phyloP scores from a whole-genome alignment of 805 yeast genomes.

The Zygoascus biomembranicola region DNA sequence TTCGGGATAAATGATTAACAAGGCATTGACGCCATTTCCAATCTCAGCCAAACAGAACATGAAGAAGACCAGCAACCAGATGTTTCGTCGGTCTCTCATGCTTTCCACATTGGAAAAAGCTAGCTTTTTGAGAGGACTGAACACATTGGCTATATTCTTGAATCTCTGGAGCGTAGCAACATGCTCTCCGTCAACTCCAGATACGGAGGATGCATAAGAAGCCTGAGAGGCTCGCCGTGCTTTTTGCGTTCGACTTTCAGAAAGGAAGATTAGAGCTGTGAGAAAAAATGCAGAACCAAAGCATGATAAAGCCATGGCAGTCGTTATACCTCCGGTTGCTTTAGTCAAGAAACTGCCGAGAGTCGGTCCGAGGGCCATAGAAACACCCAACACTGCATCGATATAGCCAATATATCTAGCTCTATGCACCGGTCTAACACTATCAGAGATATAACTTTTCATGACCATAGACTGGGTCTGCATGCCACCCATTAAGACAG shows the following conservation, averaged over 20 bases:
- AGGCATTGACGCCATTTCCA: constrained; percentile 9
- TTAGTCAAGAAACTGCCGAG: constrained; percentile 17
- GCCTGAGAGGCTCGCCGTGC: not conserved
- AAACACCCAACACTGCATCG: constrained; percentile 14
- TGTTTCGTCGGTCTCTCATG: constrained; percentile 11
- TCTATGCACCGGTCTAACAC: constrained; percentile 52
- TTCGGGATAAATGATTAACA: constrained; percentile 23
- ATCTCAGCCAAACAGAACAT: constrained; percentile 10
- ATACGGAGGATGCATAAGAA: not conserved
- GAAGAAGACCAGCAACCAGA: constrained; percentile 10
- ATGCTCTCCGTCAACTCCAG: too few species aligned
- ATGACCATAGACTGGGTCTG: constrained; percentile 45
- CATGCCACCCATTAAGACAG: constrained; percentile 49
- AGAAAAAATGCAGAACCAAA: not conserved
- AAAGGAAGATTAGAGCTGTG: not conserved
- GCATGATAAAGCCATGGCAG: constrained; percentile 1
- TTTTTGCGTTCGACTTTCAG: not conserved
- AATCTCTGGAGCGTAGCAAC: not conserved
- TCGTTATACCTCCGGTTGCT: constrained; percentile 1
- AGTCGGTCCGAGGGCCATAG: constrained; percentile 23
- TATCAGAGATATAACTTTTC: constrained; percentile 64
- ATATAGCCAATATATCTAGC: constrained; percentile 19
- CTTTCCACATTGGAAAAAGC: constrained; percentile 10
- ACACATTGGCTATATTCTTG: constrained; percentile 12
- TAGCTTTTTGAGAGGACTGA: constrained; percentile 16